A percentile compares a stretch with the other conserved stretches of the same genome.
Evolutionary conservation across 345 rosid species (phyloP).

Genomic region (Cochlearia excelsa): DNA sequence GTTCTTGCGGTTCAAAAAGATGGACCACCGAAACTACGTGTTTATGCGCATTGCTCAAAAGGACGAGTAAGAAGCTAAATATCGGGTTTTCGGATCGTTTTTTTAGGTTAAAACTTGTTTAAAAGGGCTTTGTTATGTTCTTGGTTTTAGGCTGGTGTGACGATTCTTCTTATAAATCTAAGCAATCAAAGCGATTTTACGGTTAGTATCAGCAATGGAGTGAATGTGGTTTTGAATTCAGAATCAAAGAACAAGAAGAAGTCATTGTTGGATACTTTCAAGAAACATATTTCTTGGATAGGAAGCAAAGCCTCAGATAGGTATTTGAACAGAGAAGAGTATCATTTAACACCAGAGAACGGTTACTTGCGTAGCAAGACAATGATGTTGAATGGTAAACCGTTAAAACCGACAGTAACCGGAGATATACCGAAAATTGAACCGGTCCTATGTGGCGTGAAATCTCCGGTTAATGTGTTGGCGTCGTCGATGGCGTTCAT

Average conservation of each 20-base stretch:
- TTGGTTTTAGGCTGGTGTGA: slow-evolving; percentile 62
- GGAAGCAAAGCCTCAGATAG: slow-evolving; percentile 51
- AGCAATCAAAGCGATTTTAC: slow-evolving; percentile 60
- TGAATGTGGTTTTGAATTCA: slow-evolving; percentile 31
- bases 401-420: slow-evolving; percentile 44
- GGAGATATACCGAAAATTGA: slow-evolving; percentile 63
- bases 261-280: slow-evolving; percentile 46
- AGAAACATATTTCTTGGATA: slow-evolving; percentile 54
- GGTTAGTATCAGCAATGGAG: slow-evolving; percentile 44
- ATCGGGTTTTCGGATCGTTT: not conserved
- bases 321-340: slow-evolving; percentile 65
- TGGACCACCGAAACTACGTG: slow-evolving; percentile 60
- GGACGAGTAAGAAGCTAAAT: slow-evolving; percentile 65
- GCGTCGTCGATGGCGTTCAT: slow-evolving; percentile 71
- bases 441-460: slow-evolving; percentile 46
- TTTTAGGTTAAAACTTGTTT: not conserved
- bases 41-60: slow-evolving; percentile 89
- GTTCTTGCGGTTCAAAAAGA: slow-evolving; percentile 58
- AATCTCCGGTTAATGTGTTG: slow-evolving; percentile 49
- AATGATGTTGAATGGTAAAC: slow-evolving; percentile 73
- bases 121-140: not conserved
- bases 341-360: slow-evolving; percentile 75
- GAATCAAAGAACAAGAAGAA: slow-evolving; percentile 36
- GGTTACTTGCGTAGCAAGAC: slow-evolving; percentile 61
- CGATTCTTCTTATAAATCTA: slow-evolving; percentile 76